These are phyloP conservation scores for Saturnispora zaruensis DNA, from an alignment of 805 yeast genomes.

Conservation along the genomic window DNA sequence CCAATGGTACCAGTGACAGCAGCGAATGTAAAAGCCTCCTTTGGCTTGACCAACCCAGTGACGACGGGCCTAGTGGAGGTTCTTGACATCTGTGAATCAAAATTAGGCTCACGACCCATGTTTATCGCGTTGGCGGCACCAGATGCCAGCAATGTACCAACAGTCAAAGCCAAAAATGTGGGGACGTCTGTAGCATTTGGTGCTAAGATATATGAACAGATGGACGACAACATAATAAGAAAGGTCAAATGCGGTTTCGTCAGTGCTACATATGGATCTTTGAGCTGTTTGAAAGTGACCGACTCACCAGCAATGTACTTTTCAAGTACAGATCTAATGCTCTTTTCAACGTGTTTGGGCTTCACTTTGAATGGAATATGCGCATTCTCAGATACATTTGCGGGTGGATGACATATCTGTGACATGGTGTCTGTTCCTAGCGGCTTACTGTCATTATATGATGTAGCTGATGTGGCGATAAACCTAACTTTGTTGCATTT, in stretches of 20 bases:
- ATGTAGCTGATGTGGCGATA: constrained; percentile 1
- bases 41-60: constrained; percentile 64
- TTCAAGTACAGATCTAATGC: constrained; percentile 18
- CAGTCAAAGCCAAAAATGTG: constrained; percentile 62
- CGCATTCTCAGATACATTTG: constrained; percentile 1
- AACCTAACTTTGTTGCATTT: not conserved
- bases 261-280: constrained; percentile 64
- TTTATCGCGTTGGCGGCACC: constrained; percentile 96
- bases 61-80: constrained; percentile 89
- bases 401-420: constrained; percentile 34
- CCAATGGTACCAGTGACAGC: constrained; percentile 66
- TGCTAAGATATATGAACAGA: constrained; percentile 88
- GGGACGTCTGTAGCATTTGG: constrained; percentile 72
- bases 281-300: constrained; percentile 30
- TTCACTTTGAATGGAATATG: constrained; percentile 52
- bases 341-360: constrained; percentile 25
- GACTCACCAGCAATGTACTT: constrained; percentile 21
- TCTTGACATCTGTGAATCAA: constrained; percentile 78
- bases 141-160: constrained; percentile 81
- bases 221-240: constrained; percentile 81
- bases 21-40: constrained; percentile 77
- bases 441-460: not conserved
- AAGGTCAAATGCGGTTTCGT: constrained; percentile 86
- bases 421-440: constrained; percentile 9
- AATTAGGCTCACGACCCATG: constrained; percentile 93